Conservation (phyloP, 345 rosid genomes). For the Dovyalis caffra region DNA sequence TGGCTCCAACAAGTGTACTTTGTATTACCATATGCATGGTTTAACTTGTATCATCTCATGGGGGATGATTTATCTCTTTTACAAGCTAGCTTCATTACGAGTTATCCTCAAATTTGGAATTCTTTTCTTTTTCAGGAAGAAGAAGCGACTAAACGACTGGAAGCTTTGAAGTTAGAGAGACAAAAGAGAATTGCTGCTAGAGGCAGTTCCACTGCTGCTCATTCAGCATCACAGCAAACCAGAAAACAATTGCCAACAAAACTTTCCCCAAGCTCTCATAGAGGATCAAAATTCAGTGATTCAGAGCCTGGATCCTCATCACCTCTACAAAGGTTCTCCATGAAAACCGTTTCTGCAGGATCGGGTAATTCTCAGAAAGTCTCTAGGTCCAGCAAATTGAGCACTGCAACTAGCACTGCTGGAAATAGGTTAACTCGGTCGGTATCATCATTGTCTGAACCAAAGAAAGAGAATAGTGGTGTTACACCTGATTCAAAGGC, state of each 20-base stretch:
- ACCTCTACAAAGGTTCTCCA: constrained; percentile 56
- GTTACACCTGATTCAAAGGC: constrained; percentile 52
- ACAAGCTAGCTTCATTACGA: constrained; percentile 1
- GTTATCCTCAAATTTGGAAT: neutral
- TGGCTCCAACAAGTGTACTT: neutral
- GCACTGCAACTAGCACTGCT: constrained; percentile 45
- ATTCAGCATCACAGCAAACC: constrained; percentile 46
- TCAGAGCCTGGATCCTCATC: constrained; percentile 69
- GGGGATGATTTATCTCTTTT: neutral
- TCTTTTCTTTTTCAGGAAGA: constrained; percentile 53
- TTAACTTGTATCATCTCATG: neutral
- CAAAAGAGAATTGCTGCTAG: constrained; percentile 88
- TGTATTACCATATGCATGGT: constrained; percentile 6
- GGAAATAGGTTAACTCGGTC: constrained; percentile 57
- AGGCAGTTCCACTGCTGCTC: constrained; percentile 48
- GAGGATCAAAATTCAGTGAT: constrained; percentile 82
- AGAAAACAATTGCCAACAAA: constrained; percentile 54
- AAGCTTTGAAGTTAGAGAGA: constrained; percentile 74
- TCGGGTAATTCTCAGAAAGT: constrained; percentile 49
- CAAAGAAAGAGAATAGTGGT: constrained; percentile 47
- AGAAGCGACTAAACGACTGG: constrained; percentile 70
- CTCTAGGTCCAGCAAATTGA: constrained; percentile 55
- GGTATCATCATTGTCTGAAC: constrained; percentile 57
- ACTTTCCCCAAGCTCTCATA: constrained; percentile 61
- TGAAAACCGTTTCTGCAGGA: constrained; percentile 48